phyloP scores from a whole-genome alignment of 1,284 basidiomycete genomes.

The Ganoderma meredithae region DNA sequence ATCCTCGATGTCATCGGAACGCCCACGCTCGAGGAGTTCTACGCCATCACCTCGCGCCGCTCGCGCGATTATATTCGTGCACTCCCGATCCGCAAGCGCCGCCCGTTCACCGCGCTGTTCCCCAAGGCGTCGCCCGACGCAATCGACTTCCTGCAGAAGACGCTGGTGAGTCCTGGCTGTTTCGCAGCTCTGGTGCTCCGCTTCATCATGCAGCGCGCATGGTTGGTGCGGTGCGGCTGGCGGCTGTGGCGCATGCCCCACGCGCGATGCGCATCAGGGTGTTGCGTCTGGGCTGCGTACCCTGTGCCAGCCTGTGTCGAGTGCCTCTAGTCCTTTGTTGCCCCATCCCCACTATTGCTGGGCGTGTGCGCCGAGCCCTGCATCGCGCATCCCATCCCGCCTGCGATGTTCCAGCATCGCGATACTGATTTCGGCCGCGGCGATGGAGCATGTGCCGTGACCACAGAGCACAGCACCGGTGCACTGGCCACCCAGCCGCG shows the following conservation, averaged over 20 bases:
- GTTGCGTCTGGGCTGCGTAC: background rate
- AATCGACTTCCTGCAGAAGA: constrained; percentile 85
- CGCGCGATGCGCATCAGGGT: background rate
- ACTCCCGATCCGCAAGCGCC: constrained; percentile 74
- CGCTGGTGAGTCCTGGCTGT: constrained; percentile 63
- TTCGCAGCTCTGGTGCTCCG: background rate
- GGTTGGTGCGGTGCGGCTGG: background rate
- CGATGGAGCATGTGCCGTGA: background rate
- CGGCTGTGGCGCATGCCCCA: background rate
- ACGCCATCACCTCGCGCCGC: constrained; percentile 83
- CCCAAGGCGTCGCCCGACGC: constrained; percentile 77
- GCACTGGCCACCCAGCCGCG: background rate
- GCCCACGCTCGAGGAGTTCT: constrained; percentile 87
- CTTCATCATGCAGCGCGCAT: background rate
- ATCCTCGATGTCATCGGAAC: constrained; percentile 92
- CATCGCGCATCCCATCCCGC: constrained; percentile 4
- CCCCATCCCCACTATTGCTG: background rate
- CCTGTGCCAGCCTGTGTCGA: background rate
- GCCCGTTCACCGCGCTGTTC: constrained; percentile 68
- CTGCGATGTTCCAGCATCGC: background rate
- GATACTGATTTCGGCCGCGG: background rate
- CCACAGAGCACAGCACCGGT: background rate
- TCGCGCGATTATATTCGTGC: constrained; percentile 87
- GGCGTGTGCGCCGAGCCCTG: background rate
- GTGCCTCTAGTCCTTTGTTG: background rate